Evolutionary conservation across 768 basidiomycete genomes (phyloP), one percentile per base, ranked within the genome.

Genomic region (Hygrocybe punicea): DNA sequence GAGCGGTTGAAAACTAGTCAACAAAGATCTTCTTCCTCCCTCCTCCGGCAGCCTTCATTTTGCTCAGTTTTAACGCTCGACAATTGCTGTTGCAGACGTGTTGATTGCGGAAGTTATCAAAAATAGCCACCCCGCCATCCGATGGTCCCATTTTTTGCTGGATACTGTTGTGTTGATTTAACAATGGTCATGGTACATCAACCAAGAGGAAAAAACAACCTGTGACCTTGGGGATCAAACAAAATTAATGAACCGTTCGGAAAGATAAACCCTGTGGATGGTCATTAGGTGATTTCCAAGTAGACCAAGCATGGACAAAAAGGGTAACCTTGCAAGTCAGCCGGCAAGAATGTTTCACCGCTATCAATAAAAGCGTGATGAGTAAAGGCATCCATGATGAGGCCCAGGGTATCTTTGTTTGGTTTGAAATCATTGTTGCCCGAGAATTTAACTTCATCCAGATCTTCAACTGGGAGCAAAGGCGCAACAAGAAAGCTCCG

Each of bases 311-410:
- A 16, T 19, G 7, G 33, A 16, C 34, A 14, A 5, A 24, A 53
- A 34, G 9, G 9, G 29, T 29, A 29, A 23, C 67, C 67, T 66
- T 68, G 67, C 10, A 68, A 25, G 53, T 68, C 59, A 16, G 51
- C 57, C 6, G 66, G 37, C 13, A 68, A 21, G 8, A 59, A 19
- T 8, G 36, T 29, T 9, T 59, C 17, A 14, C 46, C 23, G 13
- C 50, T 60, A 45, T 68, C 59, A n/a, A 61, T 50, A 29, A 61
- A 25, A 11, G 57, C 51, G 54, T 67, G 62, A 37, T 68, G 67
- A 3, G 60, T 59, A 59, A 59, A 67, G 7, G 67, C 67, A 62
- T 67, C 58, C 6, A 66, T 44, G 6, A 55, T 58, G 25, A 57
- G 34, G 3, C 58, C 62, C 46, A 68, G 33, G 10, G 40, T 19